Conservation (phyloP, 2,329 filamentous ascomycete species). For the Ilyonectria sp. region DNA sequence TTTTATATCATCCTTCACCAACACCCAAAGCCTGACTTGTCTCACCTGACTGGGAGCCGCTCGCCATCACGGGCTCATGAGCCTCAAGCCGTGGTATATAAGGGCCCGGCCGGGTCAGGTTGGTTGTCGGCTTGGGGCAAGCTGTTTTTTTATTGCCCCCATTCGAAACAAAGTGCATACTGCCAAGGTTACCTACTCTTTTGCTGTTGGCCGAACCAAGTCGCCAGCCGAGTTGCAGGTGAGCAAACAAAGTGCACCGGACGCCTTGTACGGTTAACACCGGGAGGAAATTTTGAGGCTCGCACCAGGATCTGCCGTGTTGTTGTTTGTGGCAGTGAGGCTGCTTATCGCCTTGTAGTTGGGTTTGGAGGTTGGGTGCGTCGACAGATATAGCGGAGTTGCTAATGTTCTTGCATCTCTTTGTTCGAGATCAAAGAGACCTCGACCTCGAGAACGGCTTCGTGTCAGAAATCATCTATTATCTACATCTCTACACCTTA, state of each 20-base stretch:
- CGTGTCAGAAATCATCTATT: neutral
- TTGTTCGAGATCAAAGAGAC: neutral
- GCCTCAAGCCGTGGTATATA: slow-evolving; percentile 2
- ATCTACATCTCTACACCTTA: neutral
- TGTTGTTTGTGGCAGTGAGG: neutral
- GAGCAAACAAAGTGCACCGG: neutral
- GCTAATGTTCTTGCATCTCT: neutral
- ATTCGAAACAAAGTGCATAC: neutral
- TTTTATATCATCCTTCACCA: slow-evolving; percentile 20
- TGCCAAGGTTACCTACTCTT: neutral
- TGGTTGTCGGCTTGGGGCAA: neutral
- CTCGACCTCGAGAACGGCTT: neutral
- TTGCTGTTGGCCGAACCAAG: slow-evolving; percentile 1
- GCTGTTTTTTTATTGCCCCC: neutral
- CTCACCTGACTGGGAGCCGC: slow-evolving; percentile 25
- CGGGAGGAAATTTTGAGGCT: neutral
- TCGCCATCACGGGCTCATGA: slow-evolving; percentile 22
- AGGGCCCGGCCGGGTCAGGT: neutral
- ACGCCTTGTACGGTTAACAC: neutral
- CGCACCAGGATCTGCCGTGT: neutral
- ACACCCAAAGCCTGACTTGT: slow-evolving; percentile 21
- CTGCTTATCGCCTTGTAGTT: neutral
- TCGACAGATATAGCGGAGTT: neutral
- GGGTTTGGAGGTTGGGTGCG: neutral
- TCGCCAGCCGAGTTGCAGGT: slow-evolving; percentile 2